Evolutionary conservation across 148 eudicot species (phyloP), one percentile per base, ranked within the genome.

Genomic region (Diospyros kaki): DNA sequence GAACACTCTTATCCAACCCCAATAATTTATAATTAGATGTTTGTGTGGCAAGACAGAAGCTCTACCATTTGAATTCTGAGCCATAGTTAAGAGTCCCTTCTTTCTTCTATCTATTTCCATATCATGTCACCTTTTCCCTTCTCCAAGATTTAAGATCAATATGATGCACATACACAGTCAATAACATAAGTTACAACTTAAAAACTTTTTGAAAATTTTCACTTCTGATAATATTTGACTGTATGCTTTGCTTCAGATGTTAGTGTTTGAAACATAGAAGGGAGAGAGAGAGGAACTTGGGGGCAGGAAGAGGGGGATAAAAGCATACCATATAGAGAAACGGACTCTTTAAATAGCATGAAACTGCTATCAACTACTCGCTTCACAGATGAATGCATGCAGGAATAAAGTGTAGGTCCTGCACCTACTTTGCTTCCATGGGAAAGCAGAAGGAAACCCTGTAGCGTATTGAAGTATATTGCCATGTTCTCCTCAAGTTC

Each of bases 281-380:
- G 41, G 58, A 39, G 79, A 58, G 63, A 69, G 62, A 61, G 71
- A 42, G 43, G 28, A 28, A 28, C 28, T 28, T 28, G 43, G 63
- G 8, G 75, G 10, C 41, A 61, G 63, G 62, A 69, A 73, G n/a
- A 51, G 73, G 58, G 74, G 46, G 79, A 74, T 28, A 28, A 28
- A 59, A 68, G 73, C 75, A 66, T 87, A 94, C 98, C 98, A 77
- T 83, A 92, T 63, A 85, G 82, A 74, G 97, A 85, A 65, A 89
- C 89, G 59, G 89, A 86, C 76, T 86, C 96, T 79, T 82, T 86
- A 83, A 89, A 82, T 43, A 95, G 78, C 90, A 78, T 81, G 85
- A 90, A 92, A 81, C 97, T 95, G 87, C 91, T 80, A 78, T 92
- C 96, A 70, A 95, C 86, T 56, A 91, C 90, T 82, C 84, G 92